phyloP scores from a whole-genome alignment of 495 filamentous ascomycete species.

The Cryomyces antarcticus region DNA sequence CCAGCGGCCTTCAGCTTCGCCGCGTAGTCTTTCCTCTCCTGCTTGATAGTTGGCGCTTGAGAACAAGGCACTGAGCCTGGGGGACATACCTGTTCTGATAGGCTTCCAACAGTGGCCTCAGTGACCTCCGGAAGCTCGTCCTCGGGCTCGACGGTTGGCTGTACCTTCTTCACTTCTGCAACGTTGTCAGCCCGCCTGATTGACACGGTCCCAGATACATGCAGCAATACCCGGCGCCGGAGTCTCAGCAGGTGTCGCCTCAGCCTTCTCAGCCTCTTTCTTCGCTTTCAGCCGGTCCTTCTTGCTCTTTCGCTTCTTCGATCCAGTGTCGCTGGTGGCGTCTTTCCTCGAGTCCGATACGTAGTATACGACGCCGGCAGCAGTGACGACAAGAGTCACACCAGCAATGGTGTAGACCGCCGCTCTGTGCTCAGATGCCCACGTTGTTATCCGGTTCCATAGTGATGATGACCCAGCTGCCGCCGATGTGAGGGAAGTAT shows the following conservation, averaged over 20 bases:
- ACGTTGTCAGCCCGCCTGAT: background rate
- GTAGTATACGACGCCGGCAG: slow-evolving; percentile 84
- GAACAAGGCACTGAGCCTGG: background rate
- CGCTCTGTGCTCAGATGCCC: slow-evolving; percentile 88
- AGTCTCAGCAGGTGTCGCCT: slow-evolving; percentile 18
- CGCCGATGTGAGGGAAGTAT: slow-evolving; percentile 22
- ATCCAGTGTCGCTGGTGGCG: slow-evolving; percentile 8
- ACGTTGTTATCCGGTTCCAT: slow-evolving; percentile 76
- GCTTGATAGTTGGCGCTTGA: slow-evolving; percentile 14
- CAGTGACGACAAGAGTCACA: slow-evolving; percentile 74
- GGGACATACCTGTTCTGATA: slow-evolving; percentile 43
- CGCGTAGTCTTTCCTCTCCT: slow-evolving; percentile 62
- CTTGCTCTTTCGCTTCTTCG: slow-evolving; percentile 36
- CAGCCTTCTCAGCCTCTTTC: slow-evolving; percentile 45
- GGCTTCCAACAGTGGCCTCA: slow-evolving; percentile 46
- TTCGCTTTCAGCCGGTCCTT: slow-evolving; percentile 35
- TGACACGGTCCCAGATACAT: no score
- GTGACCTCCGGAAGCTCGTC: slow-evolving; percentile 75
- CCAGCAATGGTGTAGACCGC: slow-evolving; percentile 91
- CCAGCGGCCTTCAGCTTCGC: slow-evolving; percentile 82
- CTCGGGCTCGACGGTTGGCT: slow-evolving; percentile 38
- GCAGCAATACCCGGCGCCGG: slow-evolving; percentile 7
- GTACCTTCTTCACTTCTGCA: slow-evolving; percentile 24
- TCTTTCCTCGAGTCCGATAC: slow-evolving; percentile 29
- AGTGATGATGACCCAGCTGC: slow-evolving; percentile 41